Evolutionary conservation across 2,329 filamentous ascomycete genomes (phyloP).

Genomic region (Ascochyta clinopodiicola): DNA sequence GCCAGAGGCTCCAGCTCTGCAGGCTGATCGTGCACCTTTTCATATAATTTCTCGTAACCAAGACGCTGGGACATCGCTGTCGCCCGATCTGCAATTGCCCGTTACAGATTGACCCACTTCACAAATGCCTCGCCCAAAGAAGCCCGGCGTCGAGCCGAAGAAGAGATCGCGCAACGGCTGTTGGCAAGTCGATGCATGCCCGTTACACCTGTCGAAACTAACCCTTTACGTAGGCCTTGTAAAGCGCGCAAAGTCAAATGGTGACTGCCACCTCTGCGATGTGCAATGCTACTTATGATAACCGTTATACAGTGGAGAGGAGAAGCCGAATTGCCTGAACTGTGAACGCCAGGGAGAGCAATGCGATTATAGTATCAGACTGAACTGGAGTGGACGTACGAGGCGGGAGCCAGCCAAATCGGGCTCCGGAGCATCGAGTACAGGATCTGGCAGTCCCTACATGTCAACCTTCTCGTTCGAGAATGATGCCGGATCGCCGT

Average conservation of each 20-base stretch:
- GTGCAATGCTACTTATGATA: slow-evolving; percentile 13
- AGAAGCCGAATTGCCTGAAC: slow-evolving; percentile 74
- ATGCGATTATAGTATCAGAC: slow-evolving; percentile 81
- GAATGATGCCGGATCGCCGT: slow-evolving; percentile 27
- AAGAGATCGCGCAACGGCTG: slow-evolving; percentile 72
- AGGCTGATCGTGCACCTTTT: slow-evolving; percentile 3
- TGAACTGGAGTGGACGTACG: slow-evolving; percentile 80
- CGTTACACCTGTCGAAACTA: slow-evolving; percentile 14
- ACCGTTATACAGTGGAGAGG: slow-evolving; percentile 65
- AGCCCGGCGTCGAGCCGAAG: slow-evolving; percentile 69
- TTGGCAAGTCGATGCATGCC: slow-evolving; percentile 57
- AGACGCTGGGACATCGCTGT: not conserved
- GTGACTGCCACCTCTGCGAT: slow-evolving; percentile 42
- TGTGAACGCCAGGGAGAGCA: slow-evolving; percentile 74
- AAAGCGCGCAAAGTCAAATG: slow-evolving; percentile 83
- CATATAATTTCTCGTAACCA: slow-evolving; percentile 18
- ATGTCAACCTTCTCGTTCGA: slow-evolving; percentile 39
- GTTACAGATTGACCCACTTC: slow-evolving; percentile 5
- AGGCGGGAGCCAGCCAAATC: slow-evolving; percentile 61
- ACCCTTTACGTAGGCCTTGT: slow-evolving; percentile 66
- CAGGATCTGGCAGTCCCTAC: slow-evolving; percentile 39
- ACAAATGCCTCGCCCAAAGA: slow-evolving; percentile 70
- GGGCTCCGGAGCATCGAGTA: slow-evolving; percentile 28
- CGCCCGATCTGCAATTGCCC: slow-evolving; percentile 6
- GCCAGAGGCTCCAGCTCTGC: slow-evolving; percentile 2